Percentiles rank a stretch among this genome's conserved stretches.
Evolutionary conservation across 495 filamentous ascomycete genomes (phyloP).

Genomic region (Wilcoxina mikolae): DNA sequence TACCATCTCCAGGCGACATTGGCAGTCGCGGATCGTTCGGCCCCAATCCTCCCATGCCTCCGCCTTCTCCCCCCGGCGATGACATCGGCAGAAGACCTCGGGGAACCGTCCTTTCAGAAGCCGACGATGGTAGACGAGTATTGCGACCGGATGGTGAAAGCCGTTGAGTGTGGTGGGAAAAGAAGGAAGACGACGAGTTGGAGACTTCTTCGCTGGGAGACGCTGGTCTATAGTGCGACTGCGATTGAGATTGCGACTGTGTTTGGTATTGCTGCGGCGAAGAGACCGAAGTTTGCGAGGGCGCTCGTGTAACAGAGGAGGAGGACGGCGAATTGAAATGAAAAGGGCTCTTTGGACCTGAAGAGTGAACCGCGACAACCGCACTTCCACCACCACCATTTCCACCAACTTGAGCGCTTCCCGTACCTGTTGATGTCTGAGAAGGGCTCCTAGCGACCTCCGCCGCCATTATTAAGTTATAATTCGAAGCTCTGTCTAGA

Average conservation of each 20-base stretch:
- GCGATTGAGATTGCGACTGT: constrained; percentile 20
- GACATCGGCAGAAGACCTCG: constrained; percentile 31
- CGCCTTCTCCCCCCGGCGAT: constrained; percentile 9
- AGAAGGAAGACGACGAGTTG: constrained; percentile 29
- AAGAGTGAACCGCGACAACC: constrained; percentile 25
- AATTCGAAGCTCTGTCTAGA: neutral
- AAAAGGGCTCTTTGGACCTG: constrained; percentile 27
- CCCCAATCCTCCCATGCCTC: neutral
- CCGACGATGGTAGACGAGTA: constrained; percentile 19
- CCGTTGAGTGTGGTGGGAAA: constrained; percentile 26
- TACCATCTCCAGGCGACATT: constrained; percentile 22
- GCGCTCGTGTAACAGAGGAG: constrained; percentile 26
- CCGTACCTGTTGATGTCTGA: constrained; percentile 27
- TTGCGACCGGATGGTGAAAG: constrained; percentile 29
- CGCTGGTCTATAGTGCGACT: constrained; percentile 27
- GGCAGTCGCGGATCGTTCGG: constrained; percentile 25
- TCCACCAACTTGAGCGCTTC: neutral
- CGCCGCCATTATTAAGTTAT: constrained; percentile 25
- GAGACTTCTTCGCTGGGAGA: constrained; percentile 28
- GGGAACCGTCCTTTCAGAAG: constrained; percentile 19
- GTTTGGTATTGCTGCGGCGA: neutral
- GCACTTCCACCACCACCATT: neutral
- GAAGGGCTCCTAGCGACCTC: constrained; percentile 29
- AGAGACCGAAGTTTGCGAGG: constrained; percentile 11
- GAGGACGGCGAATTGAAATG: constrained; percentile 23